Percentiles rank a stretch among this genome's conserved stretches.
phyloP scores from a whole-genome alignment of 1,284 basidiomycete genomes.

The Lignosus rhinocerotis region DNA sequence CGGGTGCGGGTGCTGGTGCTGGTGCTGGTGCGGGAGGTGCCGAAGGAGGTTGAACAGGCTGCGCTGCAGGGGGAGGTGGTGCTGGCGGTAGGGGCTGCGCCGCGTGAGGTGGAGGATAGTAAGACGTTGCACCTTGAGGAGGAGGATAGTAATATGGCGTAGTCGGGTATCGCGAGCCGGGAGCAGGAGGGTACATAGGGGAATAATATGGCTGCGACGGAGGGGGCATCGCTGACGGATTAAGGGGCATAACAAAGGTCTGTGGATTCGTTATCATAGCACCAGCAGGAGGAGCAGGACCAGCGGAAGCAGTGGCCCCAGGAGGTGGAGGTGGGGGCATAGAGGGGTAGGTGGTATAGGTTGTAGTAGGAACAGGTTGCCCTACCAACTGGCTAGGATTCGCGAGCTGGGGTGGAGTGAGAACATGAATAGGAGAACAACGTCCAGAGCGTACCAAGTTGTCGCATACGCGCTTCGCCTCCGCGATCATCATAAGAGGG shows the following conservation, averaged over 20 bases:
- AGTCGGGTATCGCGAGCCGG: constrained; percentile 50
- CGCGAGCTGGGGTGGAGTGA: constrained; percentile 49
- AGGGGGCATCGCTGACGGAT: constrained; percentile 35
- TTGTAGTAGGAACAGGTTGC: constrained; percentile 59
- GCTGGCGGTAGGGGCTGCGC: constrained; percentile 20
- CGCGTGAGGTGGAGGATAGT: constrained; percentile 36
- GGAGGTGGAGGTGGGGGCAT: constrained; percentile 31
- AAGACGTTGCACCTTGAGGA: constrained; percentile 34
- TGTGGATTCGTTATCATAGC: constrained; percentile 66
- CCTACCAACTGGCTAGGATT: constrained; percentile 67
- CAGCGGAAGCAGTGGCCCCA: constrained; percentile 25
- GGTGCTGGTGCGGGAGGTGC: constrained; percentile 24
- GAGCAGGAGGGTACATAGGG: constrained; percentile 39
- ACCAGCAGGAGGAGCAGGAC: constrained; percentile 28
- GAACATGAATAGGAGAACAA: constrained; percentile 5
- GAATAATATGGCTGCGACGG: constrained; percentile 45
- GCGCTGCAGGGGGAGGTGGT: constrained; percentile 25
- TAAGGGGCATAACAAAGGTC: constrained; percentile 68
- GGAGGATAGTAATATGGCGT: constrained; percentile 57
- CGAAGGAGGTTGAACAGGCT: constrained; percentile 22
- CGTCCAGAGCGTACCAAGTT: constrained; percentile 51
- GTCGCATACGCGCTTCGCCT: constrained; percentile 78
- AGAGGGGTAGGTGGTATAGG: constrained; percentile 34
- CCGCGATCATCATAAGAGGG: constrained; percentile 67
- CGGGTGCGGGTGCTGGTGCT: constrained; percentile 4